Evolutionary conservation across 108 stramenopile species (phyloP).

Genomic region (Parietichytrium sp.): DNA sequence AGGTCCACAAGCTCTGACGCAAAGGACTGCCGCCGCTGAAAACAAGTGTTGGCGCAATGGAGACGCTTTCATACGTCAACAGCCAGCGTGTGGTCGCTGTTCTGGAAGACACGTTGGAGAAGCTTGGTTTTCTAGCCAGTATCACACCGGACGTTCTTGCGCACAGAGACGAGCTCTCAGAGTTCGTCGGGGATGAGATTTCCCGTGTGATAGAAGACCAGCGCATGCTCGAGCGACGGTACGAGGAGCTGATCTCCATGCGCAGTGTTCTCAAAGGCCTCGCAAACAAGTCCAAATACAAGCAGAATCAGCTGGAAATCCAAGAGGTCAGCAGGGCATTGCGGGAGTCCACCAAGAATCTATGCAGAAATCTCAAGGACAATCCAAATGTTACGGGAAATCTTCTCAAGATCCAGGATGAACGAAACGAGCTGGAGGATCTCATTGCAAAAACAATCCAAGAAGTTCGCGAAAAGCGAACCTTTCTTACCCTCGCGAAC

Average conservation of each 20-base stretch:
- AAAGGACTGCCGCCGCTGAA: too few species aligned
- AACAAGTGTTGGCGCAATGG: too few species aligned
- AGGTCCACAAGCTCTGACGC: too few species aligned
- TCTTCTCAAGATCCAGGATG: slow-evolving; percentile 64
- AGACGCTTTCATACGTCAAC: background rate
- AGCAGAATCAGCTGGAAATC: slow-evolving; percentile 62
- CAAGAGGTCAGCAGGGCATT: slow-evolving; percentile 64
- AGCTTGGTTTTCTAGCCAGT: slow-evolving; percentile 43
- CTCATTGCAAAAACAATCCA: slow-evolving; percentile 48
- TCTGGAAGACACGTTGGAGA: slow-evolving; percentile 41
- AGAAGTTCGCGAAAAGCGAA: slow-evolving; percentile 54
- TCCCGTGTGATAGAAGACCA: slow-evolving; percentile 59
- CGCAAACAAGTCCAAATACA: slow-evolving; percentile 63
- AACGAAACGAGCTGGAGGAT: slow-evolving; percentile 60
- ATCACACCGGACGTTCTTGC: slow-evolving; percentile 67
- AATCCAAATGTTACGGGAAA: slow-evolving; percentile 68
- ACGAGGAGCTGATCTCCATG: slow-evolving; percentile 62
- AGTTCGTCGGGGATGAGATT: slow-evolving; percentile 68
- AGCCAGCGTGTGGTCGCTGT: slow-evolving; percentile 41
- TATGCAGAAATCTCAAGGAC: slow-evolving; percentile 65
- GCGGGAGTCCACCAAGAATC: slow-evolving; percentile 61
- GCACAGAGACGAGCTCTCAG: slow-evolving; percentile 67
- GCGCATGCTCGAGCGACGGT: slow-evolving; percentile 52
- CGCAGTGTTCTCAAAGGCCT: slow-evolving; percentile 61
- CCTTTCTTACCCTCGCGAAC: slow-evolving; percentile 45